phyloP scores from a whole-genome alignment of 768 basidiomycete genomes.

The Podaxis rugospora region DNA sequence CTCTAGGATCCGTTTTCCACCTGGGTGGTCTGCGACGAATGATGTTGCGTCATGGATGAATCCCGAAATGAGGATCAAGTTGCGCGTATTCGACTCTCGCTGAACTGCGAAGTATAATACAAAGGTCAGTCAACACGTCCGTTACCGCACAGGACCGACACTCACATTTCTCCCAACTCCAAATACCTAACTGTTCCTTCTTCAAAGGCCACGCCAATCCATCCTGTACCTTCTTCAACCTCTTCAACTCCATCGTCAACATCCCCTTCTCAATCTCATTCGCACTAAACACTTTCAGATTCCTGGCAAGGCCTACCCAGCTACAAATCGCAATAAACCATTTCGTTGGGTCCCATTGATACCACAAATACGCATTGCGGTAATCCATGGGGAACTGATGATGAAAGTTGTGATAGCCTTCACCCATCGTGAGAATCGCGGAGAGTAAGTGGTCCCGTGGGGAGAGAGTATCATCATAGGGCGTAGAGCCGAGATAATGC shows the following conservation, averaged over 20 bases:
- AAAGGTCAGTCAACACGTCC: neutral
- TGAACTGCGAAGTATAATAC: constrained; percentile 42
- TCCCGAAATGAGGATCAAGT: constrained; percentile 72
- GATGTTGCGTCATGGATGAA: constrained; percentile 82
- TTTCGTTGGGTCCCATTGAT: constrained; percentile 91
- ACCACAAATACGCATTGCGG: constrained; percentile 75
- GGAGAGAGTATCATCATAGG: constrained; percentile 77
- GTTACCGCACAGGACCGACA: constrained; percentile 12
- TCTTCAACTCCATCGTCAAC: constrained; percentile 80
- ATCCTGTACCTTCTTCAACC: constrained; percentile 61
- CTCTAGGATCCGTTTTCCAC: constrained; percentile 58
- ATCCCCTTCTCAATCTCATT: constrained; percentile 85
- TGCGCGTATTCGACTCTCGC: constrained; percentile 58
- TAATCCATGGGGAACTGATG: constrained; percentile 90
- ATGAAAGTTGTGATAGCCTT: constrained; percentile 90
- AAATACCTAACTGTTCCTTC: constrained; percentile 61
- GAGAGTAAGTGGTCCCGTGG: constrained; percentile 79
- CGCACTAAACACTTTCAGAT: constrained; percentile 81
- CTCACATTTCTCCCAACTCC: constrained; percentile 81
- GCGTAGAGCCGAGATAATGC: constrained; percentile 76
- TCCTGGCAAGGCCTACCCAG: constrained; percentile 65
- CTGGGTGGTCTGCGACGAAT: constrained; percentile 77
- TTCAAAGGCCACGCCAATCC: constrained; percentile 55
- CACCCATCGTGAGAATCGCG: constrained; percentile 80
- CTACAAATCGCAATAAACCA: constrained; percentile 83